Conservation (phyloP, 305 asterid genomes). For the Fraxinus platypoda region DNA sequence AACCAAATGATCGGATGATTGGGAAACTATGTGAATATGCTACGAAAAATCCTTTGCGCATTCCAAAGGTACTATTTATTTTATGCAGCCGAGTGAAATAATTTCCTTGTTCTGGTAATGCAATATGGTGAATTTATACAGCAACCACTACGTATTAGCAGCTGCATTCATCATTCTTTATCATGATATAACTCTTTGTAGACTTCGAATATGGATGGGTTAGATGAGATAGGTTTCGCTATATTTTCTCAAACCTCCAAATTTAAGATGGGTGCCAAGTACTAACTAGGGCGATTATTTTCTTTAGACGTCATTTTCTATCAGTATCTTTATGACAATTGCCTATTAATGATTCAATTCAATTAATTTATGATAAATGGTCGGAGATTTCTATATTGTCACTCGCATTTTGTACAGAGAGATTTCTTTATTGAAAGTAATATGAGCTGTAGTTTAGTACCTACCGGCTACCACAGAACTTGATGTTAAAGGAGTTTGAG, state of each 20-base stretch:
- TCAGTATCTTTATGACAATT: background rate
- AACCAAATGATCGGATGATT: slow-evolving; percentile 88
- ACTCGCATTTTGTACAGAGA: background rate
- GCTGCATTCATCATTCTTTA: background rate
- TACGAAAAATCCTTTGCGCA: slow-evolving; percentile 88
- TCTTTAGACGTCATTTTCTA: background rate
- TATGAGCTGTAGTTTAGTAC: background rate
- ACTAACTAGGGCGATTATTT: background rate
- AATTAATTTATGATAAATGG: background rate
- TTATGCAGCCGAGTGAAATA: background rate
- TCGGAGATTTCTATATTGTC: background rate
- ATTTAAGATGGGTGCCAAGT: background rate
- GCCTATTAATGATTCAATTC: background rate
- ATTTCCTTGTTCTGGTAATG: slow-evolving; percentile 14
- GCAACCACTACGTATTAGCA: background rate
- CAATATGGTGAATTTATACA: background rate
- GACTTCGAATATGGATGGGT: background rate
- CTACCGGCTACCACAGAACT: background rate
- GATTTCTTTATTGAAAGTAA: background rate
- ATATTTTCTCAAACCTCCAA: background rate
- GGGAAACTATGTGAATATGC: slow-evolving; percentile 96
- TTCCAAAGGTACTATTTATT: slow-evolving; percentile 70
- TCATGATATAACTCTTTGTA: background rate
- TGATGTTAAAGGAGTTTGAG: background rate
- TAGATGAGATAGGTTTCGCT: background rate